Conservation (phyloP, 108 stramenopile species). For the Bacterosira constricta region DNA sequence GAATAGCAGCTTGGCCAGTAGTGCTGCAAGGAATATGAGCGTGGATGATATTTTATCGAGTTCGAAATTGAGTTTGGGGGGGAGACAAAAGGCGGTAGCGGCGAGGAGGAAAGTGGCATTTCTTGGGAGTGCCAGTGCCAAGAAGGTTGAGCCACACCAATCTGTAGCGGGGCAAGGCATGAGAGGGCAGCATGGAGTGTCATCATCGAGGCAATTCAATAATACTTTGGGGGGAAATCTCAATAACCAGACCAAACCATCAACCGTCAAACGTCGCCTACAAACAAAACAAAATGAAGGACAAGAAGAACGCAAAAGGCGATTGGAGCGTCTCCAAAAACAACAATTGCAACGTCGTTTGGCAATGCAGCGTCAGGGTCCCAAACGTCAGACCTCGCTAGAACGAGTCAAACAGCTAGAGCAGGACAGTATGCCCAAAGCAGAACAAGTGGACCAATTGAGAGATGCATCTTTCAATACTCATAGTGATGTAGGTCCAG, state of each 20-base stretch:
- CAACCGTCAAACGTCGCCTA: neutral
- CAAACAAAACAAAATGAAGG: neutral
- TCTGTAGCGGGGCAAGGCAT: neutral
- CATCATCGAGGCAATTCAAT: neutral
- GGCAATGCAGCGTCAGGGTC: neutral
- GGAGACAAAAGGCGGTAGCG: neutral
- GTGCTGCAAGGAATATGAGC: neutral
- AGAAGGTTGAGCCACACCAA: neutral
- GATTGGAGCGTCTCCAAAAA: constrained; percentile 16
- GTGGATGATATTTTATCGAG: constrained; percentile 17
- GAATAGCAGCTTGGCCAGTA: neutral
- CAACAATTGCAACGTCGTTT: neutral
- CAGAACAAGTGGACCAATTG: too few relatives aligned
- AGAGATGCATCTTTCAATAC: too few relatives aligned
- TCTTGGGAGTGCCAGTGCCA: neutral
- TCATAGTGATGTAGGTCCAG: too few relatives aligned
- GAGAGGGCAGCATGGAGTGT: too few relatives aligned
- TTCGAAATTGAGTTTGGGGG: constrained; percentile 4
- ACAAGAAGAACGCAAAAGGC: constrained; percentile 1
- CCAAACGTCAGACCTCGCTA: neutral
- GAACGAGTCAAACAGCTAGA: neutral
- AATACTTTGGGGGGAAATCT: too few relatives aligned
- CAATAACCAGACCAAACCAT: too few relatives aligned
- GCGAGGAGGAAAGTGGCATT: too few relatives aligned
- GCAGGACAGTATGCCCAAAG: neutral